Evolutionary conservation across 2,329 filamentous ascomycete genomes (phyloP), one percentile per base, ranked within the genome.

Genomic region (Sporothrix phasma): DNA sequence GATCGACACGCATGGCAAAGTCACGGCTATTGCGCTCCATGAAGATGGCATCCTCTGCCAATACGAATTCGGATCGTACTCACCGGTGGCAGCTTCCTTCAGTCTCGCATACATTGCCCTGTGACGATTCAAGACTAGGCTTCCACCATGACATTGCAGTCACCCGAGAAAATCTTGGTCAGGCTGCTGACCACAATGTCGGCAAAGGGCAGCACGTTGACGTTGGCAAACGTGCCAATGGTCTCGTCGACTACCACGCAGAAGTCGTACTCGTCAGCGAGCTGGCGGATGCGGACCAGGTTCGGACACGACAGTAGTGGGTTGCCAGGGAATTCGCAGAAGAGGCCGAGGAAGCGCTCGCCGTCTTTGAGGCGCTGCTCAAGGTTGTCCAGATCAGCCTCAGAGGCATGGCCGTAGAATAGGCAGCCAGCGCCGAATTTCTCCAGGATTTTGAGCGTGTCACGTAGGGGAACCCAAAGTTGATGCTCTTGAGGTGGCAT

Each of bases 141-240:
- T 89, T 64, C 94, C 94, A 65, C 92, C 93, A 97, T 97, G 69
- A 99, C 94, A 74, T 99, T 97, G 74, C 90, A 94, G 75, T 97
- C 94, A 60, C 94, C 94, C 64, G 91, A 96, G 77, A 99, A 99
- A 62, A 97, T 88, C 75, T 99, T 99, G 58, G 94, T 97, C 65
- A 99, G 80, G 73, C 90, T 96, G 79, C 90, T 96, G 64, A 96
- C 93, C 5, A 97, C 90, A 17, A 97, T 81, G 75, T 99, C 94
- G 66, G 91, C 90, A 72, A 88, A 89, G 2, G 88, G 90, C 5
- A 99, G 82, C 3, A 99, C 90, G 73, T 97, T 91, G 70, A 97
- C 87, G 73, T 99, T 99, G 72, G 95, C 86, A 73, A 97, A 96
- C 64, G 94, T 99, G 69, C 93, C 93, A 66, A 99, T 90, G 0